Conservation (phyloP, 805 yeast species). For the Sugiyamaella chiloensis region DNA sequence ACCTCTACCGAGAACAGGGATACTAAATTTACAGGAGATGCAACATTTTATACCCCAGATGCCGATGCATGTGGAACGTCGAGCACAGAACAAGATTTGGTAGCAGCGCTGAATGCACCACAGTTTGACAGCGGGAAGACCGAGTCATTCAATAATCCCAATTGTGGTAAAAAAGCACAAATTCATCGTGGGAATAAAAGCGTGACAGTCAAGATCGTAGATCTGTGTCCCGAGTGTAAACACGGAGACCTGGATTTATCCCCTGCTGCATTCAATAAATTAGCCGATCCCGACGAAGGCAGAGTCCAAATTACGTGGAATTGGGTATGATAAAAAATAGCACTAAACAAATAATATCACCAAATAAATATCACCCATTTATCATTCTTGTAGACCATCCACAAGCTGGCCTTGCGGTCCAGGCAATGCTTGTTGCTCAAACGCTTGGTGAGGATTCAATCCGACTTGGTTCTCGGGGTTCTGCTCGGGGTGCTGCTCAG, state of each 20-base stretch:
- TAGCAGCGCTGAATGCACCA: slow-evolving; percentile 25
- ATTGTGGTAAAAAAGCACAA: slow-evolving; percentile 51
- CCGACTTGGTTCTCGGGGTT: too few relatives aligned
- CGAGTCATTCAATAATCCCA: slow-evolving; percentile 34
- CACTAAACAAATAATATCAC: too few relatives aligned
- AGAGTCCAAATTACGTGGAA: slow-evolving; percentile 54
- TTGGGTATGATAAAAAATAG: slow-evolving; percentile 8
- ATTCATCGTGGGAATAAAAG: slow-evolving; percentile 48
- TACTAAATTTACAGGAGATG: slow-evolving; percentile 22
- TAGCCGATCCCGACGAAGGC: slow-evolving; percentile 53
- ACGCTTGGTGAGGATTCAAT: too few relatives aligned
- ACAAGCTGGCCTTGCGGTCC: too few relatives aligned
- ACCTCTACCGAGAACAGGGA: too few relatives aligned
- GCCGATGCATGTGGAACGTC: slow-evolving; percentile 54
- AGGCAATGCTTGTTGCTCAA: too few relatives aligned
- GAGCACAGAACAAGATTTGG: slow-evolving; percentile 47
- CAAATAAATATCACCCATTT: too few relatives aligned
- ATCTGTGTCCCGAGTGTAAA: slow-evolving; percentile 54
- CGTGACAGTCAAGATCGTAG: slow-evolving; percentile 55
- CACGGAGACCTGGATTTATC: slow-evolving; percentile 53
- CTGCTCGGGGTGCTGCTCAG: too few relatives aligned
- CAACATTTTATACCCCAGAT: slow-evolving; percentile 17
- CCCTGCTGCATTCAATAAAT: slow-evolving; percentile 51
- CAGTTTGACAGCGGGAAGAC: slow-evolving; percentile 26
- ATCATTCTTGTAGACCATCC: too few relatives aligned